Percentiles rank a stretch among this genome's conserved stretches.
These are phyloP conservation scores for Calonectria pseudoreteaudii DNA, from an alignment of 2,329 filamentous ascomycete genomes.

Conservation along the genomic window DNA sequence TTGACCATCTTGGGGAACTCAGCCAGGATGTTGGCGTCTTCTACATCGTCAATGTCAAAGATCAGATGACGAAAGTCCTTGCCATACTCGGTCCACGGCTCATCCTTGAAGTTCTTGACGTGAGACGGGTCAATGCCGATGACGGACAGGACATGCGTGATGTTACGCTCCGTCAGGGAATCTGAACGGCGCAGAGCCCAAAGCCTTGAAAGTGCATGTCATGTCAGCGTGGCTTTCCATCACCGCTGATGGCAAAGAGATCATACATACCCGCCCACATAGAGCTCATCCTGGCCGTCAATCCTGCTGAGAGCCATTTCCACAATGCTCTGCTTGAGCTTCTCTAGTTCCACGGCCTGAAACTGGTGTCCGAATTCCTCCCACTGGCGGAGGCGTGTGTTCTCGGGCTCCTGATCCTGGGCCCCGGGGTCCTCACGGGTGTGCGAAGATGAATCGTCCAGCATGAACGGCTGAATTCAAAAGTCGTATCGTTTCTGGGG, in stretches of 20 bases:
- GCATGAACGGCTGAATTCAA: constrained; percentile 1
- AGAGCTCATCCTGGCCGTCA: constrained; percentile 56
- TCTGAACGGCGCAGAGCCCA: constrained; percentile 81
- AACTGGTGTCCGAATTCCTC: constrained; percentile 41
- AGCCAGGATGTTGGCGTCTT: constrained; percentile 86
- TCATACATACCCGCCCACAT: constrained; percentile 52
- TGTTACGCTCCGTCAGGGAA: constrained; percentile 76
- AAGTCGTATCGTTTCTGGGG: background rate
- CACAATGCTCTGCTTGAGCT: constrained; percentile 46
- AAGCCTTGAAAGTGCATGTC: constrained; percentile 66
- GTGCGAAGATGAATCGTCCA: constrained; percentile 1
- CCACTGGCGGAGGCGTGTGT: constrained; percentile 36
- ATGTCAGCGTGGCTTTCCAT: constrained; percentile 25
- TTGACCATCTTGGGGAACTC: constrained; percentile 82
- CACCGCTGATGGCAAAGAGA: constrained; percentile 24
- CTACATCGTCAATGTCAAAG: constrained; percentile 90
- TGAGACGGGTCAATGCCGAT: constrained; percentile 64
- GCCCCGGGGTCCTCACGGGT: background rate
- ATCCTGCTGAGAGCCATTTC: constrained; percentile 58
- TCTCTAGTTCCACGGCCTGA: constrained; percentile 36
- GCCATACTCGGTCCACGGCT: constrained; percentile 61
- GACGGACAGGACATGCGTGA: constrained; percentile 93
- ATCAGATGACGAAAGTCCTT: constrained; percentile 77
- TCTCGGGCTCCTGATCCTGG: constrained; percentile 14
- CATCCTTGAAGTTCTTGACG: constrained; percentile 60